Evolutionary conservation across 2,329 filamentous ascomycete species (phyloP), one percentile per base, ranked within the genome.

Genomic region (Paecilomyces fulvus): DNA sequence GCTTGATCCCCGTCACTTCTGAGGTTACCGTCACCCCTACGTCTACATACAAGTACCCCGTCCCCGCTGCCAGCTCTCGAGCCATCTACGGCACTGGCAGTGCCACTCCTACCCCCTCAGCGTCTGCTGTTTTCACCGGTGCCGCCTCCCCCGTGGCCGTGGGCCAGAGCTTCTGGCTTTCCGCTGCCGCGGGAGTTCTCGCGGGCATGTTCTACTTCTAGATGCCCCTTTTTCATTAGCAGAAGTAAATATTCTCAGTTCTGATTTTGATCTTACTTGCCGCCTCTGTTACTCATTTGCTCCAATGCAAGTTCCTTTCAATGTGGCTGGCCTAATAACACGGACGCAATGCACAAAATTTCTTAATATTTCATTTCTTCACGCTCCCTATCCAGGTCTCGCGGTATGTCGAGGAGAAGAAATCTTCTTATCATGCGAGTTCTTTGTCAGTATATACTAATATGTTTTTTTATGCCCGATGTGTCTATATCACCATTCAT

Each of bases 1-100:
- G 65, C 2, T 62, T 73, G n/a, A 61, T 71, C 30, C 72, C 69
- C 14, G 62, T 56, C 12, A 52, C 62, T 1, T 58, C 58, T 20
- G 30, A 51, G 12, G 54, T 56, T 50, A 55, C 60, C 6, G 56
- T 37, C 23, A 43, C 30, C 10, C 53, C 65, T 12, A 61, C 59
- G 10, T 51, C 55, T 37, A 64, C 65, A 9, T 57, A 58, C 37
- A 48, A 46, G 30, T 54, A 66, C 14, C 58, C 63, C 37, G 63
- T 59, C 17, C 59, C 60, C 30, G 5, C 10, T 49, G 20, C 23
- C 64, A 59, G 61, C 57, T 60, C 20, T 62, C 58, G 49, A 6
- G 37, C 37, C 9, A 17, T 17, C 37, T 17, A 63, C 56, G 4
- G 60, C 57, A 30, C 59, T 57, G 60, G 33, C 55, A 11, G 57